phyloP scores from a whole-genome alignment of 768 basidiomycete genomes.

The Dioszegia crocea region DNA sequence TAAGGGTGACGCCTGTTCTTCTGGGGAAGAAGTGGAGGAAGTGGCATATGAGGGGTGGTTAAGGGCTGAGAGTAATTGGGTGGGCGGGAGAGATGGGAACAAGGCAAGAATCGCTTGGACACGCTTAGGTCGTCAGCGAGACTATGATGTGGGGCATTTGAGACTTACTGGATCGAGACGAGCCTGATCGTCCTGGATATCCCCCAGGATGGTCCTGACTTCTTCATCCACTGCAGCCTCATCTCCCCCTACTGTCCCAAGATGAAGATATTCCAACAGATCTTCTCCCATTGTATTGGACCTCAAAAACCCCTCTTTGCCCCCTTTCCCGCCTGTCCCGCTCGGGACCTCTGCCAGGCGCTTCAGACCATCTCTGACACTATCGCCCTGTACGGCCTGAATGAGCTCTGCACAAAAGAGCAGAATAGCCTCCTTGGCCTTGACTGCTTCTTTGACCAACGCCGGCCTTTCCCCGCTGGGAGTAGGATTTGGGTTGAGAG shows the following conservation, averaged over 20 bases:
- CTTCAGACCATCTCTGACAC: slow-evolving; percentile 11
- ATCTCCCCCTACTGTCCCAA: not conserved
- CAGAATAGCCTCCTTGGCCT: slow-evolving; percentile 20
- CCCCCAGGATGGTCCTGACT: not conserved
- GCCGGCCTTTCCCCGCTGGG: not conserved
- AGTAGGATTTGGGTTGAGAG: not conserved
- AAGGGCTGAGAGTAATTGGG: slow-evolving; percentile 35
- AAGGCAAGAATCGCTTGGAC: slow-evolving; percentile 30
- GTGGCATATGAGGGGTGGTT: slow-evolving; percentile 34
- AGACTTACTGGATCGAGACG: slow-evolving; percentile 23
- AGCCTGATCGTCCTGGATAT: slow-evolving; percentile 14
- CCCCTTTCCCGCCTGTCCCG: not conserved
- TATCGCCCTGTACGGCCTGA: slow-evolving; percentile 1
- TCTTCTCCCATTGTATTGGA: slow-evolving; percentile 12
- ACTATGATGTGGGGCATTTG: not conserved
- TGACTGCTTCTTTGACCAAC: not conserved
- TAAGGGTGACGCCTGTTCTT: slow-evolving; percentile 32
- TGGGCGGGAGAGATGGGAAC: slow-evolving; percentile 38
- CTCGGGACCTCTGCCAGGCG: not conserved
- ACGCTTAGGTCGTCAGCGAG: slow-evolving; percentile 20
- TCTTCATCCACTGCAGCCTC: not conserved
- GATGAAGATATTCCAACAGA: not conserved
- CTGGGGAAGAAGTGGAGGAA: slow-evolving; percentile 21
- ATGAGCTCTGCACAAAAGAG: slow-evolving; percentile 16
- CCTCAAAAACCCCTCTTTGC: not conserved